Conservation (phyloP, 306 rosid genomes). For the Quercus mongolica region DNA sequence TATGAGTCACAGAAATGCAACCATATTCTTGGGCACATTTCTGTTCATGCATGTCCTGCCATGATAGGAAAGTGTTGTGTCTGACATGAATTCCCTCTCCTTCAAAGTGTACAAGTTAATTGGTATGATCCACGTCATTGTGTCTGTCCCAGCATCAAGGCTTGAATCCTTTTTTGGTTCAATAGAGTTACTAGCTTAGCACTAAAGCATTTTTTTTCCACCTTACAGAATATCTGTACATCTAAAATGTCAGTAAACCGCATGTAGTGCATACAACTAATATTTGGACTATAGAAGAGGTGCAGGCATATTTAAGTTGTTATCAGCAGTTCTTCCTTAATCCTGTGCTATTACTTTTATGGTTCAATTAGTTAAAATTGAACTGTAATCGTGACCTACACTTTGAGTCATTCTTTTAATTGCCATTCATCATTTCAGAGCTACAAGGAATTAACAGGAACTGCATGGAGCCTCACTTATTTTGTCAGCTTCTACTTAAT, state of each 20-base stretch:
- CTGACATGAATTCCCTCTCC: background rate
- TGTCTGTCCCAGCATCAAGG: background rate
- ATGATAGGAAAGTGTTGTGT: background rate
- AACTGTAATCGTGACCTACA: background rate
- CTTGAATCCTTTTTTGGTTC: conserved; percentile 6
- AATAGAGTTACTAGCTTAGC: conserved; percentile 1
- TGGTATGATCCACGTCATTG: conserved; percentile 4
- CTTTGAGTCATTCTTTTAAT: background rate
- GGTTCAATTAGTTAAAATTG: background rate
- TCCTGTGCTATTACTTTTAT: background rate
- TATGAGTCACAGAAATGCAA: background rate
- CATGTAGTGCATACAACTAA: conserved; percentile 3
- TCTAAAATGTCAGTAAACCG: background rate
- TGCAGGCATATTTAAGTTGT: conserved; percentile 12
- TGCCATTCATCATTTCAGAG: conserved; percentile 58
- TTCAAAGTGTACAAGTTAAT: background rate
- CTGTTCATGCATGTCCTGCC: background rate
- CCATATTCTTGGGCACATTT: background rate
- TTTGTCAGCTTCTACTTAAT: conserved; percentile 88
- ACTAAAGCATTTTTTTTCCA: background rate
- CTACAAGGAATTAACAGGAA: conserved; percentile 83
- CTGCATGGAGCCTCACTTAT: conserved; percentile 62
- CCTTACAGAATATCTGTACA: background rate
- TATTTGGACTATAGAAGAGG: conserved; percentile 14
- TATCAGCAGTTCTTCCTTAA: conserved; percentile 13